Evolutionary conservation across 2,329 filamentous ascomycete genomes (phyloP).

Genomic region (Talaromyces sp.): DNA sequence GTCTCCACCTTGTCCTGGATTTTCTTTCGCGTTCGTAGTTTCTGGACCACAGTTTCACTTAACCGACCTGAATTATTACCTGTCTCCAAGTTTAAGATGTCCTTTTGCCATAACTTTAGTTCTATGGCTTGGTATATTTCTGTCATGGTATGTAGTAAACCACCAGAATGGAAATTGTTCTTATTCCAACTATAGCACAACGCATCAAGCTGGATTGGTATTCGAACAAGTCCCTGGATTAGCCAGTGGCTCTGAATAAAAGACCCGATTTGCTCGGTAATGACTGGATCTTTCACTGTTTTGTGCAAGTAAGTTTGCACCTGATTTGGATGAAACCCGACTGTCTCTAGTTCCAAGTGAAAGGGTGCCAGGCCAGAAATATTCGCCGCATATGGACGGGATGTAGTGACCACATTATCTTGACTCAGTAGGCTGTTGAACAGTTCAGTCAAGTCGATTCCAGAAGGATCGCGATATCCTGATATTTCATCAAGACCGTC

Average conservation of each 20-base stretch:
- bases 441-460: constrained; percentile 21
- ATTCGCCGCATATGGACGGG: constrained; percentile 31
- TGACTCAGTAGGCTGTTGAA: constrained; percentile 32
- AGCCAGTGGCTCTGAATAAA: constrained; percentile 34
- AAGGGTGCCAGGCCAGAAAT: constrained; percentile 17
- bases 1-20: too few relatives aligned
- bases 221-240: constrained; percentile 39
- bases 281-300: constrained; percentile 20
- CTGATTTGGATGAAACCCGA: constrained; percentile 37
- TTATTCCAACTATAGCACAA: constrained; percentile 40
- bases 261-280: constrained; percentile 24
- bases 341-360: constrained; percentile 40
- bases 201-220: constrained; percentile 47
- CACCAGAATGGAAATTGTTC: constrained; percentile 12
- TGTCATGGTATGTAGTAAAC: constrained; percentile 36
- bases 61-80: too few relatives aligned
- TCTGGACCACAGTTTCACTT: too few relatives aligned
- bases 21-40: background rate
- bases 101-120: constrained; percentile 40
- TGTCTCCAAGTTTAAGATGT: constrained; percentile 31
- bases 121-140: constrained; percentile 19
- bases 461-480: background rate
- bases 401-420: constrained; percentile 41
- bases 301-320: constrained; percentile 32
- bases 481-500: constrained; percentile 47